A percentile compares a stretch with the other conserved stretches of the same genome.
These are phyloP conservation scores for Dichomitus squalens DNA, from an alignment of 1,284 basidiomycete genomes.

Conservation along the genomic window DNA sequence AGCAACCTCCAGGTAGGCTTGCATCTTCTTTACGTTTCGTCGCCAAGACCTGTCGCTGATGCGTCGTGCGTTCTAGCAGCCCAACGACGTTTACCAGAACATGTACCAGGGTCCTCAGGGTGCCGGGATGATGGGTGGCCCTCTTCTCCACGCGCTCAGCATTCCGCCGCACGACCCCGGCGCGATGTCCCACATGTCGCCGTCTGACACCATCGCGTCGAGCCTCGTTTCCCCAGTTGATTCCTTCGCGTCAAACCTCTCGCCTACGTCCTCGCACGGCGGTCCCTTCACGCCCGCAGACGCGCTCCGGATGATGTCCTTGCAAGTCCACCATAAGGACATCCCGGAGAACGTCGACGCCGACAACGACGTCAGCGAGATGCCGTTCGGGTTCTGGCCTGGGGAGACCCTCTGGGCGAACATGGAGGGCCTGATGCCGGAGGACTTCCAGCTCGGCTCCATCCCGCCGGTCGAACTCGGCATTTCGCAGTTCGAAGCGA, in stretches of 20 bases:
- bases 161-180: slow-evolving; percentile 36
- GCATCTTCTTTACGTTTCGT: slow-evolving; percentile 7
- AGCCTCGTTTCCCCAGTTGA: slow-evolving; percentile 32
- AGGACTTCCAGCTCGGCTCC: slow-evolving; percentile 48
- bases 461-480: slow-evolving; percentile 52
- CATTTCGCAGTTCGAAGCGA: slow-evolving; percentile 31
- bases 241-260: slow-evolving; percentile 26
- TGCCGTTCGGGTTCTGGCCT: slow-evolving; percentile 38
- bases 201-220: slow-evolving; percentile 40
- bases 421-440: slow-evolving; percentile 39
- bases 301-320: slow-evolving; percentile 28
- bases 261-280: slow-evolving; percentile 26
- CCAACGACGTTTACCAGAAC: slow-evolving; percentile 45
- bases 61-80: background rate
- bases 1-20: slow-evolving; percentile 27
- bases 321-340: slow-evolving; percentile 23
- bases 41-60: slow-evolving; percentile 10
- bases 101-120: slow-evolving; percentile 42
- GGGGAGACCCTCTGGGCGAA: slow-evolving; percentile 28
- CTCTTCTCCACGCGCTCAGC: slow-evolving; percentile 42
- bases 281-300: slow-evolving; percentile 34
- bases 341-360: slow-evolving; percentile 27
- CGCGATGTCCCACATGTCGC: slow-evolving; percentile 31
- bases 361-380: slow-evolving; percentile 19
- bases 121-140: slow-evolving; percentile 19